These are phyloP conservation scores for Daldinia eschscholtzii DNA, from an alignment of 2,329 filamentous ascomycete species.

Conservation along the genomic window DNA sequence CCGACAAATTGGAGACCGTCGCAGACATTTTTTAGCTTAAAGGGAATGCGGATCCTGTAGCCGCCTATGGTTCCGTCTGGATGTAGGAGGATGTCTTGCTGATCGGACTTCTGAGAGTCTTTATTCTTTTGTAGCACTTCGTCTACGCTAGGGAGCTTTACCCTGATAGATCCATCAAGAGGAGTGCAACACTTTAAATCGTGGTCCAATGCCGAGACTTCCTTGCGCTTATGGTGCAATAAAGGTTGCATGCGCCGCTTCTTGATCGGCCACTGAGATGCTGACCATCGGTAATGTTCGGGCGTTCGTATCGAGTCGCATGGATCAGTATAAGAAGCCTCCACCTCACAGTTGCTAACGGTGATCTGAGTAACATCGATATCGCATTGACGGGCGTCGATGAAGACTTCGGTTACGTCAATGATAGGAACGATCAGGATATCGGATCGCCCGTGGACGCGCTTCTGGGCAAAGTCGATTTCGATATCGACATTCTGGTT, in stretches of 20 bases:
- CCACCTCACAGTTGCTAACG: slow-evolving; percentile 61
- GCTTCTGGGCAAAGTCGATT: slow-evolving; percentile 83
- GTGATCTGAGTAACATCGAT: slow-evolving; percentile 68
- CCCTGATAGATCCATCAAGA: slow-evolving; percentile 64
- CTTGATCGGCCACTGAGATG: slow-evolving; percentile 81
- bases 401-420: slow-evolving; percentile 68
- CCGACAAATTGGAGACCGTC: slow-evolving; percentile 95
- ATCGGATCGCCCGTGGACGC: slow-evolving; percentile 81
- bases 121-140: slow-evolving; percentile 51
- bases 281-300: slow-evolving; percentile 69
- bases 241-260: slow-evolving; percentile 73
- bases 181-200: slow-evolving; percentile 68
- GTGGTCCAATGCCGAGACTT: slow-evolving; percentile 68
- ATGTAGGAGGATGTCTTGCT: slow-evolving; percentile 53
- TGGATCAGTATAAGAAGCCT: slow-evolving; percentile 70
- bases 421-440: slow-evolving; percentile 78
- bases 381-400: slow-evolving; percentile 73
- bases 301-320: slow-evolving; percentile 75
- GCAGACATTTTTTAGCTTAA: slow-evolving; percentile 78
- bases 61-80: slow-evolving; percentile 56
- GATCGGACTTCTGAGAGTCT: slow-evolving; percentile 55
- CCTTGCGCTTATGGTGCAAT: slow-evolving; percentile 63
- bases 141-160: slow-evolving; percentile 56
- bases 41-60: slow-evolving; percentile 75
- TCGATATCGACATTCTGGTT: slow-evolving; percentile 92